Evolutionary conservation across 2,329 filamentous ascomycete genomes (phyloP).

Genomic region (Leptosphaerulina australis): DNA sequence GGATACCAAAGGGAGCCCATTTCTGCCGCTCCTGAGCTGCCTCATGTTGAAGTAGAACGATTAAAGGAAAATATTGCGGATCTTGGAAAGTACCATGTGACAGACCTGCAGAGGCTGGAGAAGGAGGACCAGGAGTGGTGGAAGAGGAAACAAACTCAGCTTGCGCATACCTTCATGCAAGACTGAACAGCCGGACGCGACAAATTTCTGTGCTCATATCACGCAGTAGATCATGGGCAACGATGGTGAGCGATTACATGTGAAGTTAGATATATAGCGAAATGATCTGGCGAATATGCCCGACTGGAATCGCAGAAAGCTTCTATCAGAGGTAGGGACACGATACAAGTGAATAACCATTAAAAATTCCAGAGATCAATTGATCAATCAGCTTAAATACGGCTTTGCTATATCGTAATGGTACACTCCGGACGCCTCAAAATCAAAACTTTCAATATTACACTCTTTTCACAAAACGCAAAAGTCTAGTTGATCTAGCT

Average conservation of each 20-base stretch:
- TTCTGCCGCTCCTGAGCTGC: conserved; percentile 15
- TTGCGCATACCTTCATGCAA: conserved; percentile 21
- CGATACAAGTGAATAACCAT: too few species aligned
- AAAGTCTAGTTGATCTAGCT: conserved; percentile 35
- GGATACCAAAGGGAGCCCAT: conserved; percentile 11
- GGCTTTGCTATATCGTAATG: background rate
- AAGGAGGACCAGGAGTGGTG: conserved; percentile 33
- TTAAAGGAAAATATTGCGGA: conserved; percentile 23
- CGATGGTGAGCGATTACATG: background rate
- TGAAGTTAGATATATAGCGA: background rate
- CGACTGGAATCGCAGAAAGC: too few species aligned
- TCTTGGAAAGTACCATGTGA: conserved; percentile 30
- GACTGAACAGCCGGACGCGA: conserved; percentile 19
- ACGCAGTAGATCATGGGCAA: background rate
- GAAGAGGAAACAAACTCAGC: conserved; percentile 32
- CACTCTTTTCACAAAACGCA: conserved; percentile 16
- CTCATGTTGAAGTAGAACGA: conserved; percentile 18
- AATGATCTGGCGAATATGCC: background rate
- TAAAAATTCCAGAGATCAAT: too few species aligned
- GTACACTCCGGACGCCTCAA: conserved; percentile 1
- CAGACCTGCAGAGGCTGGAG: conserved; percentile 28
- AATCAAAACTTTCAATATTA: background rate
- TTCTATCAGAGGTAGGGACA: too few species aligned
- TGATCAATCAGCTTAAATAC: too few species aligned
- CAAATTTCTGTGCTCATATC: background rate